Conservation (phyloP, 768 basidiomycete genomes). For the Boletellus sp. region DNA sequence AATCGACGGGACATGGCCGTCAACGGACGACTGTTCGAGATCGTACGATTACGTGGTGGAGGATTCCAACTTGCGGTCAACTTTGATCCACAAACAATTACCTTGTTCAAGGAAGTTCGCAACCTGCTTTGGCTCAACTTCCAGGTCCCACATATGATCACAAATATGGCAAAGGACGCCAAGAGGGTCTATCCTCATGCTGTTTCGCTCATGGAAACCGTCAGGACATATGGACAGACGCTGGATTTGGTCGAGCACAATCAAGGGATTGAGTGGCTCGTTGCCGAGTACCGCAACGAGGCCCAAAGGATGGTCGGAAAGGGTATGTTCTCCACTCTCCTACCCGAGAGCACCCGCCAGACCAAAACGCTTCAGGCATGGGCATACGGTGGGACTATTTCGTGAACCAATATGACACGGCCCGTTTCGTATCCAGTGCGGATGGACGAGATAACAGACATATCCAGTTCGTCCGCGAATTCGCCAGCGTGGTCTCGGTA, state of each 20-base stretch:
- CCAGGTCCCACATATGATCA: conserved; percentile 90
- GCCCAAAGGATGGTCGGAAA: conserved; percentile 89
- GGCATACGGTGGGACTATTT: conserved; percentile 95
- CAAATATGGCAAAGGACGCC: conserved; percentile 97
- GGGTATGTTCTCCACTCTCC: conserved; percentile 48
- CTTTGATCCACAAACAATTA: conserved; percentile 98
- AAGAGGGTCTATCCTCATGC: conserved; percentile 98
- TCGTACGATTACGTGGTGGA: conserved; percentile 69
- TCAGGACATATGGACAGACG: conserved; percentile 96
- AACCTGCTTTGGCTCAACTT: conserved; percentile 95
- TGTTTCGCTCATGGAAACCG: conserved; percentile 97
- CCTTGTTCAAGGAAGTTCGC: conserved; percentile 96
- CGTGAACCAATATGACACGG: conserved; percentile 88
- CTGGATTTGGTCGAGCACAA: conserved; percentile 87
- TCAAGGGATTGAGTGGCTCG: conserved; percentile 88
- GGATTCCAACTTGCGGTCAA: conserved; percentile 90
- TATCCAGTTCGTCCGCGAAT: conserved; percentile 91
- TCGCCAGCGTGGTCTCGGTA: conserved; percentile 88
- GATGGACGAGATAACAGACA: conserved; percentile 85
- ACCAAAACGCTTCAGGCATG: conserved; percentile 62
- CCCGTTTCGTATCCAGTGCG: conserved; percentile 66
- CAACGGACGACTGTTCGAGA: conserved; percentile 89
- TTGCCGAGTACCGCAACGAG: conserved; percentile 92
- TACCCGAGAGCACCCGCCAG: background rate
- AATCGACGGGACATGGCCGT: conserved; percentile 89